A percentile compares a stretch with the other conserved stretches of the same genome.
These are phyloP conservation scores for Meripilus lineatus DNA, from an alignment of 1,284 basidiomycete species.

Conservation along the genomic window DNA sequence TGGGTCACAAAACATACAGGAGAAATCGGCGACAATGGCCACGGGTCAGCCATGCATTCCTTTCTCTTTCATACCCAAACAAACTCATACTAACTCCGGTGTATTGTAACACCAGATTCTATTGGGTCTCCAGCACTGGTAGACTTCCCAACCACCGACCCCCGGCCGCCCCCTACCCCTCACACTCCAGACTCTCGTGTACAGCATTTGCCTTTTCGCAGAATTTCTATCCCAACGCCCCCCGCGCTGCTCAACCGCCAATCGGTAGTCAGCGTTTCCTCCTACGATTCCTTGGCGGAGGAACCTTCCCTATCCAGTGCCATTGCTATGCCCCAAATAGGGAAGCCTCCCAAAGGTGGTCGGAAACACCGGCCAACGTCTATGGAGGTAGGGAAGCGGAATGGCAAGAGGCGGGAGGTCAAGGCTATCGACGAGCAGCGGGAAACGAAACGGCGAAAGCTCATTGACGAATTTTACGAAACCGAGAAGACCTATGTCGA, in stretches of 20 bases:
- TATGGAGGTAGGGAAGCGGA: conserved; percentile 24
- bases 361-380: conserved; percentile 22
- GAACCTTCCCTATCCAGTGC: conserved; percentile 23
- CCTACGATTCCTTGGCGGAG: conserved; percentile 64
- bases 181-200: conserved; percentile 15
- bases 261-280: conserved; percentile 63
- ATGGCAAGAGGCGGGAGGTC: conserved; percentile 24
- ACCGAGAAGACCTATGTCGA: conserved; percentile 79
- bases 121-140: conserved; percentile 24
- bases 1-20: not conserved
- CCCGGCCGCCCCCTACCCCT: conserved; percentile 16
- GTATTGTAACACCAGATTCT: no score
- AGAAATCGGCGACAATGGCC: not conserved
- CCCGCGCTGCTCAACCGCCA: conserved; percentile 51
- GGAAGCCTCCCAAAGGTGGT: conserved; percentile 15
- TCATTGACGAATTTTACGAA: conserved; percentile 73
- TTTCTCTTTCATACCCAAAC: not conserved
- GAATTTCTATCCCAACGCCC: conserved; percentile 68
- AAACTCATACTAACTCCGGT: no score
- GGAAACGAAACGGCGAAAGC: conserved; percentile 37
- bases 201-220: conserved; percentile 59
- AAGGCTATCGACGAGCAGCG: conserved; percentile 29
- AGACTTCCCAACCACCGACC: conserved; percentile 27
- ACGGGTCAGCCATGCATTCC: not conserved
- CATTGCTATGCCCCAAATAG: conserved; percentile 20